Percentiles rank a stretch among this genome's conserved stretches.
These are phyloP conservation scores for Bocquillonia castaneifolia DNA, from an alignment of 441 rosid genomes.

Conservation along the genomic window DNA sequence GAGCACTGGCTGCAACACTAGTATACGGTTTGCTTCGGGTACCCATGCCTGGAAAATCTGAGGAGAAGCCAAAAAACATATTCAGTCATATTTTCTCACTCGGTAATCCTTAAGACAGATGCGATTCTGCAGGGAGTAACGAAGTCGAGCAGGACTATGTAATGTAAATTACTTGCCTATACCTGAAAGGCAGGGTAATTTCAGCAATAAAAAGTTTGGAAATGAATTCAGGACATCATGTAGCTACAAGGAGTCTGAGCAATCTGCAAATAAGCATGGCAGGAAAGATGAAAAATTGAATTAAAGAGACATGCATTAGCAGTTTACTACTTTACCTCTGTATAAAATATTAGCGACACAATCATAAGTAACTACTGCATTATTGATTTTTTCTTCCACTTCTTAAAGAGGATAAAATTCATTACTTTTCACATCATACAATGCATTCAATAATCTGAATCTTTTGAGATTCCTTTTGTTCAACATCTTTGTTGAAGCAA, in stretches of 20 bases:
- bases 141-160: neutral
- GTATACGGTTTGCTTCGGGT: constrained; percentile 33
- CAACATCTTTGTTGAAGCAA: neutral
- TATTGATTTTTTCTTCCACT: no score
- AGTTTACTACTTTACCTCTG: no score
- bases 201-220: neutral
- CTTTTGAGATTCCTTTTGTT: neutral
- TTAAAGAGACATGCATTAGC: neutral
- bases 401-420: no score
- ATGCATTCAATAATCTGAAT: neutral
- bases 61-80: constrained; percentile 23
- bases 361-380: no score
- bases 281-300: neutral
- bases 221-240: no score
- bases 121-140: neutral
- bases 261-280: neutral
- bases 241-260: neutral
- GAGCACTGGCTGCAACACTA: constrained; percentile 40
- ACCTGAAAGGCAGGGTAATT: neutral
- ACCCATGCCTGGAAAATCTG: constrained; percentile 27
- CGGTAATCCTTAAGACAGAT: constrained; percentile 28
- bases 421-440: no score
- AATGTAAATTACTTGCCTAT: neutral
- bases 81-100: constrained; percentile 26
- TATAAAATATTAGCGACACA: no score